Percentiles rank a stretch among this genome's conserved stretches.
phyloP scores from a whole-genome alignment of 768 basidiomycete genomes.

The Cystofilobasidium ferigula region DNA sequence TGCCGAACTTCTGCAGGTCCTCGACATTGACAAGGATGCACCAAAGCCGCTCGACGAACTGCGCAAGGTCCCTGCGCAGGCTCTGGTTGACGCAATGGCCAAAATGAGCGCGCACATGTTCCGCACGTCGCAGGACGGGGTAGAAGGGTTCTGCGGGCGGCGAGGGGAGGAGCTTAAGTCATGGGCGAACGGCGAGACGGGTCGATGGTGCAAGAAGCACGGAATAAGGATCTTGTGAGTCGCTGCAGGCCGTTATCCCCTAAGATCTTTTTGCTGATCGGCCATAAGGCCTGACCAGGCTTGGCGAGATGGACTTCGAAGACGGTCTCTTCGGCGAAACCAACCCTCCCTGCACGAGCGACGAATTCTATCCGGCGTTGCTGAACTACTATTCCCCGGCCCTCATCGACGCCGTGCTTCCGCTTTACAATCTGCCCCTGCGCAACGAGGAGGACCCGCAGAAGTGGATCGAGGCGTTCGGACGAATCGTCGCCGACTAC shows the following conservation, averaged over 20 bases:
- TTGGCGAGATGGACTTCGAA: constrained; percentile 10
- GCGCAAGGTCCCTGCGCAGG: not conserved
- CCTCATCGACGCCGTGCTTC: not conserved
- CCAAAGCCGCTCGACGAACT: constrained; percentile 1
- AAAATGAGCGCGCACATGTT: constrained; percentile 7
- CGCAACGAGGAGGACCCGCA: not conserved
- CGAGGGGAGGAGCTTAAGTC: not conserved
- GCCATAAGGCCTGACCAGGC: too few species aligned
- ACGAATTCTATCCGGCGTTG: not conserved
- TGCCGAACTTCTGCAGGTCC: not conserved
- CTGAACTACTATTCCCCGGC: constrained; percentile 14
- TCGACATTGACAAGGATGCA: not conserved
- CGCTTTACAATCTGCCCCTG: not conserved
- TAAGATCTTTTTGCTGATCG: too few species aligned
- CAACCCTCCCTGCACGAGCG: constrained; percentile 3
- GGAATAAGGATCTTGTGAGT: constrained; percentile 6
- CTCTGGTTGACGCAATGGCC: not conserved
- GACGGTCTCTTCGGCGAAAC: constrained; percentile 12
- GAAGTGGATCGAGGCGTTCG: not conserved
- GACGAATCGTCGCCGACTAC: constrained; percentile 2
- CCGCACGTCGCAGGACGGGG: constrained; percentile 1
- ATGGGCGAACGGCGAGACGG: not conserved
- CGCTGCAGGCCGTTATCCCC: too few species aligned
- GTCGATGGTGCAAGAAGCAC: constrained; percentile 1
- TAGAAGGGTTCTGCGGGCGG: not conserved